Base-by-base conservation (phyloP, 2,329 filamentous ascomycete species). In the Cytospora piceicola region DNA sequence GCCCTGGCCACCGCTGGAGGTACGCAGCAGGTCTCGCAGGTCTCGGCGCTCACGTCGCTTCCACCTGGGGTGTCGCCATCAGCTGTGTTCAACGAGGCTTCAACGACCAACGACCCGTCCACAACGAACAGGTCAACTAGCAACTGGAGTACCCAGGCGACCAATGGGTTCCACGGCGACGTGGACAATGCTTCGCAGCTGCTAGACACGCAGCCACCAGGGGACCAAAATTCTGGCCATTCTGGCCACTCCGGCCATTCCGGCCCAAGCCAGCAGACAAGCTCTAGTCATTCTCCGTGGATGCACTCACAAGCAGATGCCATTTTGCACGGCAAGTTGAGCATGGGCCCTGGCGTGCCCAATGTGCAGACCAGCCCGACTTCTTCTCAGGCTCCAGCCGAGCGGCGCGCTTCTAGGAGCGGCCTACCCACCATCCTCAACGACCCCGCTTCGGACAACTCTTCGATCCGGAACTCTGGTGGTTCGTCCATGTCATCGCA, bases 101-200 rank as follows among this genome's bases (percentile, higher is more conserved):
- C 93, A 2, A 96, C 94, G 1, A 97, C 94, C n/a, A 95, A 96
- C 78, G 94, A 91, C 2, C 92, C 91, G 0, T 88, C 91, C 68
- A 85, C 90, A 3, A 80, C 81, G 20, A 80, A 82, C 67, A 75
- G 80, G 61, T 89, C 88, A 15, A 88, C 86, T 1, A 88, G 85
- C 2, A 84, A 86, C 69, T 84, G 85, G 75, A 89, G 90, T 74
- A 92, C 90, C 0, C 90, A 94, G 74, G 83, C 85, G 66, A 91
- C 89, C 3, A 93, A 93, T 68, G 90, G 90, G 24, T 77, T 79
- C 32, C 84, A 86, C 22, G 78, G 73, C 46, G 75, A 79, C 64
- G 77, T 73, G 14, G 85, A 81, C 62, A 84, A 79, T 17, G 29
- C 20, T 72, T 78, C 71, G 2, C 77, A 82, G 46, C 74, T 88